Percentiles rank a stretch among this genome's conserved stretches.
Conservation (phyloP, 257 asterid species). For the Scutellaria barbata region DNA sequence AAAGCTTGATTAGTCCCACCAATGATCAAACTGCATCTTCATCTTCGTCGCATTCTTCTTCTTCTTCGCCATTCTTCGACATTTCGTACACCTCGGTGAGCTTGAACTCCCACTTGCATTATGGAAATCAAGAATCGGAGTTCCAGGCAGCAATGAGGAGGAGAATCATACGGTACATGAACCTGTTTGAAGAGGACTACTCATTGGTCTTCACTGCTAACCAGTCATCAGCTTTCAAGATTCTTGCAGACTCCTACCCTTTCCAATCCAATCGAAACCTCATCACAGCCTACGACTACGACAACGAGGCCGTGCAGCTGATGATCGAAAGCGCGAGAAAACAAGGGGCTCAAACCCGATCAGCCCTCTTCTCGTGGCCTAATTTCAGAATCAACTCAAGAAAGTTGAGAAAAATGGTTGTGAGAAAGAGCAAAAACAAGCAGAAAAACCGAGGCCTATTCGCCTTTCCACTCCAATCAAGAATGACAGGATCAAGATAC, state of each 20-base stretch:
- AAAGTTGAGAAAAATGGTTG: constrained; percentile 54
- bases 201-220: constrained; percentile 73
- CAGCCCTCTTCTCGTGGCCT: constrained; percentile 87
- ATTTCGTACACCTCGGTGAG: constrained; percentile 51
- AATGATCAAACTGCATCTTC: constrained; percentile 53
- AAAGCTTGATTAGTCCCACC: too few species aligned
- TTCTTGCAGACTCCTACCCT: constrained; percentile 70
- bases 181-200: constrained; percentile 66
- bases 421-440: constrained; percentile 38
- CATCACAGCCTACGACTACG: constrained; percentile 66
- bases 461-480: constrained; percentile 81
- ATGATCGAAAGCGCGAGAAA: constrained; percentile 50
- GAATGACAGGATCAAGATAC: constrained; percentile 66
- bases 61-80: constrained; percentile 53
- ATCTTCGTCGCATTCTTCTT: constrained; percentile 36
- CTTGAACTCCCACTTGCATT: constrained; percentile 49
- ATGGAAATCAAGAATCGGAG: constrained; percentile 50
- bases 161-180: constrained; percentile 72
- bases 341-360: constrained; percentile 48
- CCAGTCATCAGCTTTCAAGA: constrained; percentile 70
- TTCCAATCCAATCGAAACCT: constrained; percentile 53
- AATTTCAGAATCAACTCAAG: constrained; percentile 54
- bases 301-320: constrained; percentile 59
- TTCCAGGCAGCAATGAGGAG: constrained; percentile 49
- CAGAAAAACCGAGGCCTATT: constrained; percentile 54